phyloP scores from a whole-genome alignment of 2,329 filamentous ascomycete species.

The Alternaria sp. region DNA sequence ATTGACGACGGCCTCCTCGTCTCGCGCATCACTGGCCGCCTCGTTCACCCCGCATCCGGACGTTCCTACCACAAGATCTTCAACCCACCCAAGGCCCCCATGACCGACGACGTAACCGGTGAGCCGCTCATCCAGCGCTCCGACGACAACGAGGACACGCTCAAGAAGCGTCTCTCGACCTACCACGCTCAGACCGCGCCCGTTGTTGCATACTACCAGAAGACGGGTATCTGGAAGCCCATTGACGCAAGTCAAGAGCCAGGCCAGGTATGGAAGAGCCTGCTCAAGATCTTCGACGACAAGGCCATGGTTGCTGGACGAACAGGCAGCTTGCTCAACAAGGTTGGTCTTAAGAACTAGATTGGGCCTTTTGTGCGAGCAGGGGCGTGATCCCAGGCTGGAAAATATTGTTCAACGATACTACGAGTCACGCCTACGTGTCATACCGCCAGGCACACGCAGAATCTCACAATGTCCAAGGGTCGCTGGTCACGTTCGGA shows the following conservation, averaged over 20 bases:
- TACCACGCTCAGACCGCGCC: constrained; percentile 95
- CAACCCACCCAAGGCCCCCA: constrained; percentile 92
- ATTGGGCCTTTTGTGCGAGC: not conserved
- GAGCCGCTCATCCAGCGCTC: constrained; percentile 96
- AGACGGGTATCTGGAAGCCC: constrained; percentile 95
- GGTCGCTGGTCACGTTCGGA: constrained; percentile 4
- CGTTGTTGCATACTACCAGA: constrained; percentile 96
- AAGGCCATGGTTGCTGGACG: constrained; percentile 51
- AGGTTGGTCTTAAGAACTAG: constrained; percentile 64
- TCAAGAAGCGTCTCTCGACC: constrained; percentile 92
- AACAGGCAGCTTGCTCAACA: constrained; percentile 59
- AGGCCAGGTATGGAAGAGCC: constrained; percentile 91
- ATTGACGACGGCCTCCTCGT: constrained; percentile 96
- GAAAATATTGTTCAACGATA: constrained; percentile 8
- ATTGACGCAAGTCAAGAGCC: constrained; percentile 97
- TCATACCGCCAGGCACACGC: constrained; percentile 3
- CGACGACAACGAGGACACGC: constrained; percentile 94
- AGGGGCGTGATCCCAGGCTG: not conserved
- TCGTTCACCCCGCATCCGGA: constrained; percentile 94
- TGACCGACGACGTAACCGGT: constrained; percentile 97
- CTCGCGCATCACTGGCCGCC: constrained; percentile 92
- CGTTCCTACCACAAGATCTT: constrained; percentile 98
- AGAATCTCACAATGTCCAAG: not conserved
- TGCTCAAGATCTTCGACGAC: constrained; percentile 84
- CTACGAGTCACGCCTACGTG: constrained; percentile 14